Evolutionary conservation across 768 basidiomycete genomes (phyloP).

Genomic region (Agaricus subrufescens): DNA sequence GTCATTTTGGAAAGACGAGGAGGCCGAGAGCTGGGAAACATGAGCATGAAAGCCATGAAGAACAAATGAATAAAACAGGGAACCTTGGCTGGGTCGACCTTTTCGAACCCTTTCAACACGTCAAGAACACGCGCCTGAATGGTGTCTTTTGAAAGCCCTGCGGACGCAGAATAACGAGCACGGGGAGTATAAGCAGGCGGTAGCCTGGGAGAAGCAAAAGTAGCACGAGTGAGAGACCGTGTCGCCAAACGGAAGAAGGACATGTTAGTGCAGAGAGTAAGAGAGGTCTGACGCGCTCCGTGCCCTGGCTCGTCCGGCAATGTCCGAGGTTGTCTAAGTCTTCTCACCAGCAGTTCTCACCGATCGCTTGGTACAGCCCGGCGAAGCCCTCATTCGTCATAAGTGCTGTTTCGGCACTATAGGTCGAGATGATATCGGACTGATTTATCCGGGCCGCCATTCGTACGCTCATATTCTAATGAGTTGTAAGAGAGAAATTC

Average conservation of each 20-base stretch:
- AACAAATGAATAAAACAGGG: constrained; percentile 1
- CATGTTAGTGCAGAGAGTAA: constrained; percentile 30
- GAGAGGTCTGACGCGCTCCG: constrained; percentile 4
- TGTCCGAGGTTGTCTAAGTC: constrained; percentile 1
- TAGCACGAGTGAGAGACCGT: constrained; percentile 40
- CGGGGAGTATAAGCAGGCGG: constrained; percentile 35
- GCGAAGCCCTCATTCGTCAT: no score
- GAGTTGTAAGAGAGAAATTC: no score
- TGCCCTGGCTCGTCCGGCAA: constrained; percentile 8
- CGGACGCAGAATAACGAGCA: constrained; percentile 61
- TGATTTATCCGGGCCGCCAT: no score
- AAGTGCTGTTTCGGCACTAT: background rate
- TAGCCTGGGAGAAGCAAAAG: constrained; percentile 28
- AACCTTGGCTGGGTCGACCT: constrained; percentile 76
- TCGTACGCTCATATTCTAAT: no score
- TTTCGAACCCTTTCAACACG: constrained; percentile 85
- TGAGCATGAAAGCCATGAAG: background rate
- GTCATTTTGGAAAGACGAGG: constrained; percentile 72
- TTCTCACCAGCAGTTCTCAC: no score
- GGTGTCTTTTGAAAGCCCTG: constrained; percentile 58
- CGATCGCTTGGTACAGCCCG: no score
- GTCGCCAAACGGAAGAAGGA: constrained; percentile 51
- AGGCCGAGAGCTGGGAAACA: constrained; percentile 51
- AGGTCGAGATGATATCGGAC: background rate
- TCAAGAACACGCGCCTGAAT: constrained; percentile 77